Conservation (phyloP, 768 basidiomycete genomes). For the Boletellus emodensis region DNA sequence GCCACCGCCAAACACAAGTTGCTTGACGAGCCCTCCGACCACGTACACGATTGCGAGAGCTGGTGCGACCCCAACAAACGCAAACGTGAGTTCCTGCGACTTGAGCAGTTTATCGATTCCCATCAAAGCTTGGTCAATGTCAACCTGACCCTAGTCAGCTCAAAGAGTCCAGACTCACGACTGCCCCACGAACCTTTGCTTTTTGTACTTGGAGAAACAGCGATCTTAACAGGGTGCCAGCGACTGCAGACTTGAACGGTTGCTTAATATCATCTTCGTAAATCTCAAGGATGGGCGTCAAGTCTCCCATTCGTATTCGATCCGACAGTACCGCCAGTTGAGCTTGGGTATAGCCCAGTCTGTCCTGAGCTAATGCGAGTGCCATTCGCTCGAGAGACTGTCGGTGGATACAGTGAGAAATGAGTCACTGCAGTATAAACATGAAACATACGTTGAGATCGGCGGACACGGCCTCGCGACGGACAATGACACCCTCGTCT, state of each 20-base stretch:
- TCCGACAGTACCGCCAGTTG: conserved; percentile 64
- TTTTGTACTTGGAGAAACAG: conserved; percentile 94
- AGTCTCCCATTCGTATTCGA: conserved; percentile 73
- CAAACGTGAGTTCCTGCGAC: conserved; percentile 94
- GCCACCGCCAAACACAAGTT: conserved; percentile 47
- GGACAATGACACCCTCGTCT: conserved; percentile 71
- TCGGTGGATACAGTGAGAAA: neutral
- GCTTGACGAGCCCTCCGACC: conserved; percentile 47
- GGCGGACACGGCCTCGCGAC: conserved; percentile 75
- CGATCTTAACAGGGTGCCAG: conserved; percentile 77
- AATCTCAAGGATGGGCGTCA: conserved; percentile 79
- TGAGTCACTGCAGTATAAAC: neutral
- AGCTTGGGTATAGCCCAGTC: conserved; percentile 56
- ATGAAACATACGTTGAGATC: conserved; percentile 66
- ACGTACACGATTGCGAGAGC: conserved; percentile 78
- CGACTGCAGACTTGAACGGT: conserved; percentile 77
- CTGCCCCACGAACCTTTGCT: conserved; percentile 60
- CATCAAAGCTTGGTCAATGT: conserved; percentile 82
- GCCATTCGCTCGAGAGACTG: conserved; percentile 95
- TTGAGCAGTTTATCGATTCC: conserved; percentile 93
- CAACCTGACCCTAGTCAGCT: conserved; percentile 52
- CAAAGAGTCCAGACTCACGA: neutral
- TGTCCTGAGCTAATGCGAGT: conserved; percentile 76
- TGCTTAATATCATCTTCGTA: conserved; percentile 91
- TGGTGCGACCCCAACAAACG: conserved; percentile 94